phyloP scores from a whole-genome alignment of 345 rosid species.

The Gossypium bickii region DNA sequence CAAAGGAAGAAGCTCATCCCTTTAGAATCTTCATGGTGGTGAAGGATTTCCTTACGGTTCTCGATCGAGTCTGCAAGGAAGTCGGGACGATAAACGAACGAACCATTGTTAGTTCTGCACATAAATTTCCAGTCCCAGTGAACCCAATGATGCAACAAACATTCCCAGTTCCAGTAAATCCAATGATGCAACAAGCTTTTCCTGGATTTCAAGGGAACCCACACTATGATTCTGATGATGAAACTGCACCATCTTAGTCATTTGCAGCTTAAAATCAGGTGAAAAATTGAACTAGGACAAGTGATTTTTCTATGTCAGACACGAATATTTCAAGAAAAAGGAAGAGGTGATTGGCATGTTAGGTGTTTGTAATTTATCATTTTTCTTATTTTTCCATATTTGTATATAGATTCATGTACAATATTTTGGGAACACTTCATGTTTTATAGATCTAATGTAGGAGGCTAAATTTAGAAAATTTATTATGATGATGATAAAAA shows the following conservation, averaged over 20 bases:
- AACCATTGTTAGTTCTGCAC: conserved; percentile 75
- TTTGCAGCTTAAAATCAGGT: neutral
- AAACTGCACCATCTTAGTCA: conserved; percentile 35
- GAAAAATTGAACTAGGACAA: neutral
- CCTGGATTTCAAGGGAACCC: conserved; percentile 40
- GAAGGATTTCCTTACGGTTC: conserved; percentile 75
- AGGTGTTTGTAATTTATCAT: conserved; percentile 31
- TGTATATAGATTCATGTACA: conserved; percentile 50
- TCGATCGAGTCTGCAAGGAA: conserved; percentile 93
- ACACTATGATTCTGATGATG: conserved; percentile 53
- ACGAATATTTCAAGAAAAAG: neutral
- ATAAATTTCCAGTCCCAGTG: conserved; percentile 74
- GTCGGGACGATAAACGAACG: conserved; percentile 87
- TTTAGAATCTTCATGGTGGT: conserved; percentile 97
- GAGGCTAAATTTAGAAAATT: neutral
- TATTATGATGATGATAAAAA: no score
- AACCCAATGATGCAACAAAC: conserved; percentile 52
- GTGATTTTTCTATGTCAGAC: neutral
- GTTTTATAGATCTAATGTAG: conserved; percentile 34
- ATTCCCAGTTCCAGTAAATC: conserved; percentile 16
- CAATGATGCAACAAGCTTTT: conserved; percentile 36
- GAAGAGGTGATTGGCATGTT: neutral
- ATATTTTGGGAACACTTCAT: conserved; percentile 33
- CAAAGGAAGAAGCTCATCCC: conserved; percentile 97
- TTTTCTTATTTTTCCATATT: conserved; percentile 13